Evolutionary conservation across 192 early-diverging fungal species (phyloP).

Genomic region (Funneliformis geosporum): DNA sequence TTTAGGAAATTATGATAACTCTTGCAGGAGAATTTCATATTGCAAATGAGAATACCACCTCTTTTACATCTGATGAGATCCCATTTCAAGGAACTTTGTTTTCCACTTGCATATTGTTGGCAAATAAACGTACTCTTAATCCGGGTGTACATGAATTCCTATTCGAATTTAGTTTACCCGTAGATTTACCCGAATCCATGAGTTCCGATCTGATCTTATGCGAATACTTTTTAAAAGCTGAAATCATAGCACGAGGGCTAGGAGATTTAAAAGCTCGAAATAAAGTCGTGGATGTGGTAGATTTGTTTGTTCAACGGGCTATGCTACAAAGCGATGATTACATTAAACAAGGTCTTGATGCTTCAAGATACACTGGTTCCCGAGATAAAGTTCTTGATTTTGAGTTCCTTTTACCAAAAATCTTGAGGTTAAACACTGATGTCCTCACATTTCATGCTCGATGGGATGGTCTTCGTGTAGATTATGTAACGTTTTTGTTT

Average conservation of each 20-base stretch:
- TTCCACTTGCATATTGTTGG: slow-evolving; percentile 22
- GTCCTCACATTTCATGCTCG: neutral
- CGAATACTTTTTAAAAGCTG: slow-evolving; percentile 18
- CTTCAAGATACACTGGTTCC: neutral
- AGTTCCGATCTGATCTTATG: slow-evolving; percentile 3
- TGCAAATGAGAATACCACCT: neutral
- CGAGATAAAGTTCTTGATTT: slow-evolving; percentile 8
- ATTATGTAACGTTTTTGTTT: slow-evolving; percentile 6
- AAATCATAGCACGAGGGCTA: neutral
- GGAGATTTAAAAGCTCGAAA: neutral
- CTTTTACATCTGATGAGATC: too few species aligned
- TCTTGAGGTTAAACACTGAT: neutral
- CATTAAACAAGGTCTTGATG: neutral
- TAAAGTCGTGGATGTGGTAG: neutral
- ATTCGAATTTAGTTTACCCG: slow-evolving; percentile 14
- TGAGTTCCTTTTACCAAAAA: slow-evolving; percentile 18
- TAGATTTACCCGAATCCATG: slow-evolving; percentile 22
- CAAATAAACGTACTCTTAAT: slow-evolving; percentile 1
- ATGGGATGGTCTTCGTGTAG: slow-evolving; percentile 19
- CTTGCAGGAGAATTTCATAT: slow-evolving; percentile 10
- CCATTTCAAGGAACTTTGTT: slow-evolving; percentile 14
- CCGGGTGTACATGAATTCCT: slow-evolving; percentile 14
- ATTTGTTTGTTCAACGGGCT: slow-evolving; percentile 1
- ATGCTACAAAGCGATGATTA: neutral
- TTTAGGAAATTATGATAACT: slow-evolving; percentile 13